Base-by-base conservation (phyloP, 2,329 filamentous ascomycete species). In the Ophiostoma angusticollis region DNA sequence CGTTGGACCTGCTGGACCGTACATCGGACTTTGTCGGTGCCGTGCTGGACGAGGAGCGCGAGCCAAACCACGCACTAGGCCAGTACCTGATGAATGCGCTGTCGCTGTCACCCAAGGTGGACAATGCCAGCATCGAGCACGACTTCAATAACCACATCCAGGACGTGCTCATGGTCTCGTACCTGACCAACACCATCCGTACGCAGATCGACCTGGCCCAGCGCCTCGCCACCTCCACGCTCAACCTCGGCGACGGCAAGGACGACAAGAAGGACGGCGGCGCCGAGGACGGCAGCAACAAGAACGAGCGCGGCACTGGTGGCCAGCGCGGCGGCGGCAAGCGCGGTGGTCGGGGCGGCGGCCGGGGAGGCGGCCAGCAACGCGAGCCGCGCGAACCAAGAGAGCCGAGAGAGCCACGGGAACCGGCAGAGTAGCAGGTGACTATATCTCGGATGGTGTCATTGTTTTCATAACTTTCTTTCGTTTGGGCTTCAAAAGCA, bases 111-210 rank as follows among this genome's bases (percentile, higher is more conserved):
- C 91, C 91, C 55, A 98, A 96, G 73, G 91, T 96, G 45, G 84
- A 94, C 54, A 69, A 80, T 27, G 73, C 78, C 45, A 82, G 93
- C 59, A 87, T 98, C 57, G 91, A 98, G 72, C 74, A 81, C 58
- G 87, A 96, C 69, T 98, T 98, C 76, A 98, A 98, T 77, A 94
- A 93, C 70, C 91, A 98, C 68, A 86, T 98, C 62, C 91, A 98
- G 68, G 91, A 98, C 61, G 87, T 98, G 45, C 78, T 98, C 50
- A 87, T 96, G 61, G 87, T 98, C 53, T 93, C 86, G 50, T 98
- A 98, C 69, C 74, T 98, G 49, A 86, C 91, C 60, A 98, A 96
- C 72, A 95, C 86, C 50, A 94, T 96, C 65, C 85, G 89, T 62
- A 96, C 89, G 51, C 91, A 98, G 69, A 95, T 98, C 67, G 91